Percentiles rank a stretch among this genome's conserved stretches.
phyloP scores from a whole-genome alignment of 768 basidiomycete species.

The Lanmaoa rubissima region DNA sequence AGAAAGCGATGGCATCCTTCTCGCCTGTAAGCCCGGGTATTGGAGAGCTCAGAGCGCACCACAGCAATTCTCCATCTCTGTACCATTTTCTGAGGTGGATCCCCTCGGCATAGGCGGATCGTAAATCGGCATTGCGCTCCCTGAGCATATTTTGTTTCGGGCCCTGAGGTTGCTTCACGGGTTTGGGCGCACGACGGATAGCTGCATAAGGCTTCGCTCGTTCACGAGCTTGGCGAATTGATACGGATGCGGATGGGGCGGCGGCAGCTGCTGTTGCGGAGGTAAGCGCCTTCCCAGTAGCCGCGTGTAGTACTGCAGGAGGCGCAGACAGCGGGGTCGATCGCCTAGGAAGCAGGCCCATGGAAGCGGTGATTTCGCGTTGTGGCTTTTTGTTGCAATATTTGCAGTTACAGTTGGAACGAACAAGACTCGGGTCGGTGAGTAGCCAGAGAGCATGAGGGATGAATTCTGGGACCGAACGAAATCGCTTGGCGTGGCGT shows the following conservation, averaged over 20 bases:
- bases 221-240: conserved; percentile 18
- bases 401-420: conserved; percentile 64
- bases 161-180: conserved; percentile 32
- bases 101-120: conserved; percentile 50
- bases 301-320: conserved; percentile 16
- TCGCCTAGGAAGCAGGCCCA: conserved; percentile 44
- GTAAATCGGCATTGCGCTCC: conserved; percentile 64
- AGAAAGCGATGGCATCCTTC: conserved; percentile 55
- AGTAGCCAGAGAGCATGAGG: conserved; percentile 83
- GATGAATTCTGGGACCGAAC: conserved; percentile 82
- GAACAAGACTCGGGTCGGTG: conserved; percentile 46
- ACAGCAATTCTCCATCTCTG: conserved; percentile 68
- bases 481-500: conserved; percentile 50
- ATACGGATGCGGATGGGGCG: conserved; percentile 19
- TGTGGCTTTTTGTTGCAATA: conserved; percentile 73
- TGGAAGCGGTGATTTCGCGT: conserved; percentile 61
- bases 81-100: conserved; percentile 56
- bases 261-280: not conserved
- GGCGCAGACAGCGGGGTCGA: conserved; percentile 32
- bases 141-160: conserved; percentile 52
- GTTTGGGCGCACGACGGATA: conserved; percentile 38
- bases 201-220: conserved; percentile 40
- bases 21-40: conserved; percentile 42
- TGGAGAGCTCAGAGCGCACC: conserved; percentile 57
- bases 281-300: conserved; percentile 11